Percentiles rank a stretch among this genome's conserved stretches.
phyloP scores from a whole-genome alignment of 768 basidiomycete species.

The Mrakia blollopis region DNA sequence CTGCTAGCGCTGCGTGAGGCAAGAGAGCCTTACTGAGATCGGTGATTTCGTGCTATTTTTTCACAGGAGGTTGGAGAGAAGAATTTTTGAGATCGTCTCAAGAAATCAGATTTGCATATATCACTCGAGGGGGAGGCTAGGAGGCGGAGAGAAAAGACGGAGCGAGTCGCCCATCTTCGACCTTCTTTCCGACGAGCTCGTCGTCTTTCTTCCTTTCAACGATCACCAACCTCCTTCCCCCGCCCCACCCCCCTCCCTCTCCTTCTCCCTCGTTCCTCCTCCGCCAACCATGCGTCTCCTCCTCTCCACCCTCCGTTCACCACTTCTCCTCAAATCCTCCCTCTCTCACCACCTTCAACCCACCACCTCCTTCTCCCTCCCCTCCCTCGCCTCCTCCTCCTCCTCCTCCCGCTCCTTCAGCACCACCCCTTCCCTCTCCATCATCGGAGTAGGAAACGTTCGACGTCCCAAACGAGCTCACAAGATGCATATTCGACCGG shows the following conservation, averaged over 20 bases:
- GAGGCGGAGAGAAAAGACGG: background rate
- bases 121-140: no score
- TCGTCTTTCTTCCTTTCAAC: background rate
- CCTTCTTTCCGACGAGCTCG: background rate
- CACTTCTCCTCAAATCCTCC: background rate
- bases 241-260: background rate
- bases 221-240: background rate
- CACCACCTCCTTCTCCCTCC: background rate
- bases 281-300: background rate
- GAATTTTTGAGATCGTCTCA: no score
- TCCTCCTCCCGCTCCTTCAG: background rate
- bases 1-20: no score
- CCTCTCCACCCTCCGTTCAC: background rate
- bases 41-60: no score
- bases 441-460: background rate
- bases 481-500: slow-evolving; percentile 55
- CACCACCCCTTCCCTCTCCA: slow-evolving; percentile 2
- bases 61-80: no score
- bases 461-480: background rate
- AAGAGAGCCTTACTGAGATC: no score
- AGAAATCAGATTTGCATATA: no score
- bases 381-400: no score
- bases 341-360: background rate
- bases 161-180: background rate
- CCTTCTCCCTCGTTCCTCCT: background rate